Evolutionary conservation across 139 green algal genomes (phyloP), one percentile per base, ranked within the genome.

Genomic region (Gonium pectorale): DNA sequence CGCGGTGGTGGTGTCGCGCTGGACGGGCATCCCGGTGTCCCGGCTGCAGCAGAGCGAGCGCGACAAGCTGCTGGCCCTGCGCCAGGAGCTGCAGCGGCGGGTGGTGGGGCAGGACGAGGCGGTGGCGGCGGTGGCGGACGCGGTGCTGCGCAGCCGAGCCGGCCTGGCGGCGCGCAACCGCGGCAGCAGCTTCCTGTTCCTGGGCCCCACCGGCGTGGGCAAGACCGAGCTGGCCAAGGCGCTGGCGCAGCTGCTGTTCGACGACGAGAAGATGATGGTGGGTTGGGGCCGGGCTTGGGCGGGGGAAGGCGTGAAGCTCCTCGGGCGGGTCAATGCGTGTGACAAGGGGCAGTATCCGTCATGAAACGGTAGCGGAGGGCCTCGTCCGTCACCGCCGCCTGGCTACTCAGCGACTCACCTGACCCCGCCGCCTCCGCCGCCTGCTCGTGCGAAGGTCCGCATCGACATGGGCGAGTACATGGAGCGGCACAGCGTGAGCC

Each of bases 381-480:
- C n/a, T n/a, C n/a, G n/a, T n/a, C n/a, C n/a, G n/a, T n/a, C n/a
- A n/a, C n/a, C n/a, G n/a, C n/a, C n/a, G n/a, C n/a, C n/a, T n/a
- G n/a, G n/a, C n/a, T n/a, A n/a, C n/a, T n/a, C n/a, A n/a, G n/a
- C n/a, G n/a, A n/a, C n/a, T n/a, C n/a, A n/a, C n/a, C n/a, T n/a
- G n/a, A n/a, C n/a, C n/a, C 27, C 27, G 9, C 64, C 64, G 11
- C 24, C 5, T 49, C 67, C 38, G 33, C 19, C 67, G 41, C 83
- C n/a, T n/a, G n/a, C n/a, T n/a, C n/a, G n/a, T n/a, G n/a, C n/a
- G n/a, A n/a, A 87, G 80, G 75, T 94, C 27, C 94, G 97, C 40
- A 94, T 99, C 41, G 97, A 99, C 92, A 99, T 99, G 97, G 95
- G 92, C 67, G 97, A 99, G 93, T 98, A 98, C 92, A 98, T 98